Percentiles rank a stretch among this genome's conserved stretches.
Evolutionary conservation across 1,139 yeast species (phyloP).

Genomic region (Oligophagozyma castellii): DNA sequence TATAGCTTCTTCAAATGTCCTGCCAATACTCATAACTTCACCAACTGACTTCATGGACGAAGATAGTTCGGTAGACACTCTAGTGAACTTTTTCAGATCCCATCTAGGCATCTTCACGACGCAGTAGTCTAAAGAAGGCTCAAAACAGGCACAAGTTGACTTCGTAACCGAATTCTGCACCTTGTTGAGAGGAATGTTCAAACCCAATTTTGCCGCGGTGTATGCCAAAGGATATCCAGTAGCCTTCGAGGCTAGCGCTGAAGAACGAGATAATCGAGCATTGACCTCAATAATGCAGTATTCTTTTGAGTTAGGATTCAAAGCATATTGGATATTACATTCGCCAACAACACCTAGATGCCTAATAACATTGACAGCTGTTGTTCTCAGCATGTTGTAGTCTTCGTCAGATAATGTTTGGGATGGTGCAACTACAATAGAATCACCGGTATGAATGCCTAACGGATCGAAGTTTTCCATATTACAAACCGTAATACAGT

Average conservation of each 20-base stretch:
- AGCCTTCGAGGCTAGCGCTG: constrained; percentile 96
- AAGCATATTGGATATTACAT: constrained; percentile 95
- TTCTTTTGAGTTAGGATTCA: constrained; percentile 90
- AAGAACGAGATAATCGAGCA: constrained; percentile 92
- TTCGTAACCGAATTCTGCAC: constrained; percentile 93
- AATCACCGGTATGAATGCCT: constrained; percentile 98
- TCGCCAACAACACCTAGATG: constrained; percentile 98
- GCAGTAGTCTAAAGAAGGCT: constrained; percentile 91
- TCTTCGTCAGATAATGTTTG: constrained; percentile 95
- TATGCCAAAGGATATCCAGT: constrained; percentile 98
- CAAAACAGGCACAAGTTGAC: constrained; percentile 91
- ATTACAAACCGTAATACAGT: constrained; percentile 97
- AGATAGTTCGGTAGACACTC: constrained; percentile 78
- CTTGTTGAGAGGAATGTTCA: constrained; percentile 90
- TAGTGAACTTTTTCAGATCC: constrained; percentile 90
- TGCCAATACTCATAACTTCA: constrained; percentile 98
- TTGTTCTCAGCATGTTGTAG: constrained; percentile 93
- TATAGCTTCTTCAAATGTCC: constrained; percentile 93
- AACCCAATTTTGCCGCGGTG: constrained; percentile 94
- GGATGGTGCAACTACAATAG: constrained; percentile 97
- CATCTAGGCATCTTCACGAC: constrained; percentile 97
- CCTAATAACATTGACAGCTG: constrained; percentile 94
- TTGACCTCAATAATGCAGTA: constrained; percentile 95
- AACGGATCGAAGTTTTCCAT: constrained; percentile 99
- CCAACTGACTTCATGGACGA: constrained; percentile 98